Conservation (phyloP, 2,329 filamentous ascomycete genomes). For the Aureobasidium sp. region DNA sequence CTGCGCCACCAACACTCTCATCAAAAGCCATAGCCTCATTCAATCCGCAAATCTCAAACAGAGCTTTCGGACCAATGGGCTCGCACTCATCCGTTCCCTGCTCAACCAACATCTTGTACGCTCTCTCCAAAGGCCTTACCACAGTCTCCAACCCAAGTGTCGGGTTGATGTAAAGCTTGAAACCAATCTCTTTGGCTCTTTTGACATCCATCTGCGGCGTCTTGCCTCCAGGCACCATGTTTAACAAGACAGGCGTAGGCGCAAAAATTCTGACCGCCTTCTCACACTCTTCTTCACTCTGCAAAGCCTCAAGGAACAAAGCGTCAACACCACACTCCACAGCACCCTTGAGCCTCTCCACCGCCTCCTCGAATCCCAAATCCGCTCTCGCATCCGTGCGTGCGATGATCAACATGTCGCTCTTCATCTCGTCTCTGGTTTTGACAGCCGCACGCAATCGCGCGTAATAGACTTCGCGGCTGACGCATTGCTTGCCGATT, state of each 20-base stretch:
- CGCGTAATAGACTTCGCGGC: constrained; percentile 43
- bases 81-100: constrained; percentile 34
- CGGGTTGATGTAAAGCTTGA: constrained; percentile 54
- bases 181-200: constrained; percentile 51
- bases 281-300: constrained; percentile 44
- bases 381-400: constrained; percentile 55
- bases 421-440: constrained; percentile 42
- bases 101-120: constrained; percentile 28
- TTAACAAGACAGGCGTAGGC: constrained; percentile 48
- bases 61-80: constrained; percentile 38
- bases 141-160: constrained; percentile 44
- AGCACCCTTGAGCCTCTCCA: constrained; percentile 46
- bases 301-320: constrained; percentile 54
- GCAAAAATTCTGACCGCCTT: constrained; percentile 41
- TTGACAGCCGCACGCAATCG: constrained; percentile 51
- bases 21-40: constrained; percentile 47
- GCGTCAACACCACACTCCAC: constrained; percentile 50
- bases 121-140: constrained; percentile 25
- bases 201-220: constrained; percentile 48
- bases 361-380: constrained; percentile 51
- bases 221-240: constrained; percentile 51
- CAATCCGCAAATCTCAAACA: constrained; percentile 49
- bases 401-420: constrained; percentile 59
- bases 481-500: constrained; percentile 53
- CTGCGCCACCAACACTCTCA: constrained; percentile 37